Evolutionary conservation across 441 rosid species (phyloP).

Genomic region (Gossypium davidsonii): DNA sequence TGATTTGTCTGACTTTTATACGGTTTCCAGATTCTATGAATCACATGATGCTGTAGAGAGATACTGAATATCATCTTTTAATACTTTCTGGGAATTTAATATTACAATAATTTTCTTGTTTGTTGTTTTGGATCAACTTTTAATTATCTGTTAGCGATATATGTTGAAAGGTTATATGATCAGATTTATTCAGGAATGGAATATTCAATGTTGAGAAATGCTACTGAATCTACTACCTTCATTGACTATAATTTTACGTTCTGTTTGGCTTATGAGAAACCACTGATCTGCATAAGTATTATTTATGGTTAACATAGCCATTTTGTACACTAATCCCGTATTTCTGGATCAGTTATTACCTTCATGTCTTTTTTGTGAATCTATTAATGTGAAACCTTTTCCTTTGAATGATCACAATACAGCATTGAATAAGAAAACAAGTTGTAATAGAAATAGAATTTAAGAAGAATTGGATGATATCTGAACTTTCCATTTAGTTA

Average conservation of each 20-base stretch:
- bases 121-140: not conserved
- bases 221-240: not conserved
- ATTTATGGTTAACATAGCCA: constrained; percentile 2
- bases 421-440: not conserved
- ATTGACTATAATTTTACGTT: not conserved
- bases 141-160: not conserved
- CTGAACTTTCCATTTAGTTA: not conserved
- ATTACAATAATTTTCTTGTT: not conserved
- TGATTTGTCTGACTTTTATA: not conserved
- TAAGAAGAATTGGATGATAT: not conserved
- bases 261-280: constrained; percentile 5
- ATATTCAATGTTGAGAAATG: not conserved
- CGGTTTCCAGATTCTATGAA: not conserved
- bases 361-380: not conserved
- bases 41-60: not conserved
- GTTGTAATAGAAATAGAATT: not conserved
- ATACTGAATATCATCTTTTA: not conserved
- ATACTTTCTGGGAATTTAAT: not conserved
- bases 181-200: not conserved
- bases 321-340: not conserved
- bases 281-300: not conserved
- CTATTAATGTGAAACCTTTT: not conserved
- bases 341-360: not conserved
- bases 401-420: not conserved
- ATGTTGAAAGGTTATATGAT: not conserved